Base-by-base conservation (phyloP, 2,329 filamentous ascomycete species). In the Venturia aucupariae region DNA sequence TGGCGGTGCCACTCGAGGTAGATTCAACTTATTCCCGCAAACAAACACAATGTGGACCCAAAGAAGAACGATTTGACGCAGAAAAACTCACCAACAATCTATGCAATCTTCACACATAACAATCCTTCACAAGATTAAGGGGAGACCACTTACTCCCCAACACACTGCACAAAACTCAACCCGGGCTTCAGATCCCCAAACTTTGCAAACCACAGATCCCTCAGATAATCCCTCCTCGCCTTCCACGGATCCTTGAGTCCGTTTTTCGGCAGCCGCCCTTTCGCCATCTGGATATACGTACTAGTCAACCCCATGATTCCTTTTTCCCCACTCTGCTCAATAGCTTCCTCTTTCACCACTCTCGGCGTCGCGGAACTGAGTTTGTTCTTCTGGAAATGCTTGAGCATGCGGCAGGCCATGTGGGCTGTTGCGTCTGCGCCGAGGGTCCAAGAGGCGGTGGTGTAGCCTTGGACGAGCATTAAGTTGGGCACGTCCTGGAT, bases 401-500 rank as follows among this genome's bases (percentile, higher is more conserved):
- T 79, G 63, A 85, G 68, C 6, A 87, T 70, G 0, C 84, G 78
- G 0, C 78, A 75, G 4, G 82, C 74, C 2, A 85, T 75, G 30
- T 75, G 74, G 0, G 78, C 78, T 1, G 81, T 81, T 0, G 78
- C 78, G 65, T 89, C 85, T 0, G 82, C 80, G 1, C 84, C 84
- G 0, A 87, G 75, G 0, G 85, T 88, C 86, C 86, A 89, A 0
- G 81, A 80, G 0, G 80, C 80, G 41, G 85, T 81, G 35, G 79
- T 79, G 72, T 87, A 89, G 4, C 86, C 86, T 10, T 85, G 75
- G 15, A 84, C 77, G 69, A 84, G 79, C 27, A 81, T 74, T 8
- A 84, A 65, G 70, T 89, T 89, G 1, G 86, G 86, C 1, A 88
- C 73, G 59, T 82, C 82, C 67, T 86, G 78, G 0, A 89, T 71